Percentiles rank a stretch among this genome's conserved stretches.
Evolutionary conservation across 2,329 filamentous ascomycete species (phyloP).

Genomic region (Cercospora sp.): DNA sequence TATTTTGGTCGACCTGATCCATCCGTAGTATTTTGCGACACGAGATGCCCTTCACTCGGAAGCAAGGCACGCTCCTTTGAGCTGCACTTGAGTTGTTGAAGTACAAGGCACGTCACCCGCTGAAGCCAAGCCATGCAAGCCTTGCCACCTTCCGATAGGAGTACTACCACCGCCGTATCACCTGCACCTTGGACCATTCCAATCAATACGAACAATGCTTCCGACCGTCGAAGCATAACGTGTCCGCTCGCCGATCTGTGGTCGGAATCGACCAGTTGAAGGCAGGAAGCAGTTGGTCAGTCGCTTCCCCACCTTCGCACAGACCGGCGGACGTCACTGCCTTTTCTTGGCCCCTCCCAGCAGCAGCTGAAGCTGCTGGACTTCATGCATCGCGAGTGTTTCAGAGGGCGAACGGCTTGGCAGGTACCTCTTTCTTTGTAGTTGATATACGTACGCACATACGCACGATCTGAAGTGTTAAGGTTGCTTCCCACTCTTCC

Average conservation of each 20-base stretch:
- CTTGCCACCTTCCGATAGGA: slow-evolving; percentile 4
- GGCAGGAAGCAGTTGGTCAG: not conserved
- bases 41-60: not conserved
- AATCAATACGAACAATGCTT: not conserved
- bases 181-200: not conserved
- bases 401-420: not conserved
- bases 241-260: not conserved
- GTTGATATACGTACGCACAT: not conserved
- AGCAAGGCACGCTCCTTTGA: not conserved
- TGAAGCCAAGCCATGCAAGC: not conserved
- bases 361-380: slow-evolving; percentile 1
- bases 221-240: slow-evolving; percentile 4
- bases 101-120: not conserved
- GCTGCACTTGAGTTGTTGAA: not conserved
- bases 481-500: not conserved
- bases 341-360: slow-evolving; percentile 1
- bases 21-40: not conserved
- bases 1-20: not conserved
- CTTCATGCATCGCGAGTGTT: not conserved
- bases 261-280: not conserved
- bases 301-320: not conserved
- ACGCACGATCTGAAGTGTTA: not conserved
- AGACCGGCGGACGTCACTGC: not conserved
- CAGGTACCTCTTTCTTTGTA: not conserved
- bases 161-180: slow-evolving; percentile 5